A percentile compares a stretch with the other conserved stretches of the same genome.
Conservation (phyloP, 306 rosid genomes). For the Malus asiatica region DNA sequence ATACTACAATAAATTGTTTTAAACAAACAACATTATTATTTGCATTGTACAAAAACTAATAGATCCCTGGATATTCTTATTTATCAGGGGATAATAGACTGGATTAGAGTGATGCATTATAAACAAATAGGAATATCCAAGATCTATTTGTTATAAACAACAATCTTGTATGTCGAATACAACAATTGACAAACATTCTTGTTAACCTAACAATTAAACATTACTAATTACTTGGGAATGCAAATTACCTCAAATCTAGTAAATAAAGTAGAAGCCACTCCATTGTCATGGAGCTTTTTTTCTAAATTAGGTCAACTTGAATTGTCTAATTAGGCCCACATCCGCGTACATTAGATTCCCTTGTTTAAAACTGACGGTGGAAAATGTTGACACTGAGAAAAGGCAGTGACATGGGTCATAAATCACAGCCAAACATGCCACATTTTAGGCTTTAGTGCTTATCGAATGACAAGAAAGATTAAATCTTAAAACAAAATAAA, state of each 20-base stretch:
- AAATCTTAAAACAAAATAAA: neutral
- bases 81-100: neutral
- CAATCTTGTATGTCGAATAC: neutral
- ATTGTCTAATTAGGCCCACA: slow-evolving; percentile 4
- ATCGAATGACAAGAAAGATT: slow-evolving; percentile 5
- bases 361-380: slow-evolving; percentile 9
- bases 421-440: slow-evolving; percentile 5
- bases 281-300: neutral
- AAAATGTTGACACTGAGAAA: slow-evolving; percentile 14
- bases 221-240: neutral
- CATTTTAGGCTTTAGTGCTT: slow-evolving; percentile 1
- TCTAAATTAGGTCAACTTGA: neutral
- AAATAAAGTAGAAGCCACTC: neutral
- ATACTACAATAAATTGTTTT: neutral
- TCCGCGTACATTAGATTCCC: neutral
- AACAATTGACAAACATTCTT: neutral
- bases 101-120: neutral
- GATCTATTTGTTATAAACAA: neutral
- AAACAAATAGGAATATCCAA: neutral
- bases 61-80: neutral
- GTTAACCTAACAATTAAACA: neutral
- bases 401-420: slow-evolving; percentile 10
- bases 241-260: neutral
- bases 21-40: too few species aligned
- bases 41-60: neutral